Percentiles rank a stretch among this genome's conserved stretches.
Conservation (phyloP, 139 green algal species). For the Closterium sp. region DNA sequence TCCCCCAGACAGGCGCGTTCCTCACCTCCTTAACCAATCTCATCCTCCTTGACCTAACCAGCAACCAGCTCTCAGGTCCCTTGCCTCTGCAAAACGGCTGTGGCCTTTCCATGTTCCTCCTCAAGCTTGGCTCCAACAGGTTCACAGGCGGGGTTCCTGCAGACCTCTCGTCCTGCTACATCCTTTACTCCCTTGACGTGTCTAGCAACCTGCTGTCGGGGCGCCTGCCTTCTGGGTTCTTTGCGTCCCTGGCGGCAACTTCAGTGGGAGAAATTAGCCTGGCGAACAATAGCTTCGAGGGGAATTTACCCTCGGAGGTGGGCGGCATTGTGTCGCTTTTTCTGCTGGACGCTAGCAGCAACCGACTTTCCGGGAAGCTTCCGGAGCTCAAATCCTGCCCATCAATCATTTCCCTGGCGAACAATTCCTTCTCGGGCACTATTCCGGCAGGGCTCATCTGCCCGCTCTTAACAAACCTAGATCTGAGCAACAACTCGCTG, state of each 20-base stretch:
- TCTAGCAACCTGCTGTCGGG: conserved; percentile 7
- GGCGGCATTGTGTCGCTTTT: neutral
- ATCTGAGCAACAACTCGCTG: neutral
- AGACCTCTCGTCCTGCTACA: neutral
- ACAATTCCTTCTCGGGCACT: neutral
- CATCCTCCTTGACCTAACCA: neutral
- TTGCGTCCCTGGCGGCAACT: neutral
- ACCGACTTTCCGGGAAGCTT: neutral
- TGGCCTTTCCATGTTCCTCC: neutral
- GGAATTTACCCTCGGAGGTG: neutral
- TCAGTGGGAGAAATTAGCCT: neutral
- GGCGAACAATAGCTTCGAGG: neutral
- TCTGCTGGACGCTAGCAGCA: neutral
- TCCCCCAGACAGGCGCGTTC: neutral
- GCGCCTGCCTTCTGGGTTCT: neutral
- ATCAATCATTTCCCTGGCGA: neutral
- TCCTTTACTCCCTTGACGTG: neutral
- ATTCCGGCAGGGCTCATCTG: neutral
- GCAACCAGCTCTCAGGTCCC: neutral
- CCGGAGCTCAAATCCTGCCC: neutral
- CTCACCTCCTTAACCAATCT: neutral
- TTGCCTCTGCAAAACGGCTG: neutral
- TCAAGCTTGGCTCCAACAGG: neutral
- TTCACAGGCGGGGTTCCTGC: neutral
- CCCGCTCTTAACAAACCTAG: neutral